Percentiles rank a stretch among this genome's conserved stretches.
phyloP scores from a whole-genome alignment of 352 stramenopile species.

The Nothophytophthora sp. region DNA sequence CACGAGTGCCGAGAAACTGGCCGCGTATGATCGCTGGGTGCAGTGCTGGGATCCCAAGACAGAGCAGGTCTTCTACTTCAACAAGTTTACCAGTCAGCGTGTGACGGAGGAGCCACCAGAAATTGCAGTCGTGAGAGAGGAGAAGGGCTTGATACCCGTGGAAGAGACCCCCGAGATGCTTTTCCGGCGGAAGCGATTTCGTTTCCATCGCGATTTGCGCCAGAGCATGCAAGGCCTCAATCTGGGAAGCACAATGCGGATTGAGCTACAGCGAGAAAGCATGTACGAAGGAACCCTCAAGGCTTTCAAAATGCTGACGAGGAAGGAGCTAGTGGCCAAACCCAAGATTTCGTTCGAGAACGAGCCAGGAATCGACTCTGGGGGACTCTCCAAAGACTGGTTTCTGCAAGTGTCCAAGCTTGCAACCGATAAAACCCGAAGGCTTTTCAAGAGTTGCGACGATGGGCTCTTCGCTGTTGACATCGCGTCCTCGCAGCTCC shows the following conservation, averaged over 20 bases:
- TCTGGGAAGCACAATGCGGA: conserved; percentile 36
- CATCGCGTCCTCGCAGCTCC: conserved; percentile 24
- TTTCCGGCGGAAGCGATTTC: conserved; percentile 86
- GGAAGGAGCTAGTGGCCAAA: conserved; percentile 61
- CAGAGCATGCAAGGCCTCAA: conserved; percentile 33
- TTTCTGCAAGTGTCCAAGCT: conserved; percentile 78
- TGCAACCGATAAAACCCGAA: conserved; percentile 26
- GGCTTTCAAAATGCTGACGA: conserved; percentile 48
- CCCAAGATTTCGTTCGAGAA: conserved; percentile 81
- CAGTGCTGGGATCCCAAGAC: conserved; percentile 88
- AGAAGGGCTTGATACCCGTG: conserved; percentile 36
- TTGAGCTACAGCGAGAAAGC: conserved; percentile 51
- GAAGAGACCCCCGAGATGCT: conserved; percentile 80
- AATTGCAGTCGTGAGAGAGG: conserved; percentile 38
- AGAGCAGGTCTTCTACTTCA: conserved; percentile 90
- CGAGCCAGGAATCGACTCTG: conserved; percentile 87
- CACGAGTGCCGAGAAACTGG: conserved; percentile 33
- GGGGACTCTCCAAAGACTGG: conserved; percentile 90
- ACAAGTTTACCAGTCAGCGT: conserved; percentile 79
- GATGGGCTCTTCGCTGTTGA: conserved; percentile 54
- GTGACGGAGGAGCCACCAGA: conserved; percentile 63
- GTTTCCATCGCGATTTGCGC: conserved; percentile 77
- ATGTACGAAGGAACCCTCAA: conserved; percentile 75
- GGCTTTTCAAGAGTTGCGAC: conserved; percentile 62
- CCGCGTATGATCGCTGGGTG: conserved; percentile 67